A percentile compares a stretch with the other conserved stretches of the same genome.
These are phyloP conservation scores for Ceriops decandra DNA, from an alignment of 345 rosid species.

Conservation along the genomic window DNA sequence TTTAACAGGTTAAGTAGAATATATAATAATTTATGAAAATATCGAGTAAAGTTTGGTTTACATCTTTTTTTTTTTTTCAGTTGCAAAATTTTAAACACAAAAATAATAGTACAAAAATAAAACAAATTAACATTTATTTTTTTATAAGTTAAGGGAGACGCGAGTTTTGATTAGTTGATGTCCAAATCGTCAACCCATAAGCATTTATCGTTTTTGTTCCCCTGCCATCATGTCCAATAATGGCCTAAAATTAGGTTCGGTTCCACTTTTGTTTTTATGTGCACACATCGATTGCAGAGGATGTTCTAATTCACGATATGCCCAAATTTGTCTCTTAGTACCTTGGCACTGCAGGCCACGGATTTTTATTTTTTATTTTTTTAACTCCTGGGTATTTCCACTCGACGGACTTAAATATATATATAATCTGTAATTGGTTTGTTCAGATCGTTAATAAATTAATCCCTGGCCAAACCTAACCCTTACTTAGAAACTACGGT, in stretches of 20 bases:
- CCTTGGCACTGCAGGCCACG: constrained; percentile 44
- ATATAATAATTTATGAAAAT: no score
- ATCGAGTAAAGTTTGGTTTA: no score
- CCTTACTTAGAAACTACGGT: no score
- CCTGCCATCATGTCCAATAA: not conserved
- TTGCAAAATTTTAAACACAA: no score
- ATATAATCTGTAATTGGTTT: constrained; percentile 1
- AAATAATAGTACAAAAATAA: no score
- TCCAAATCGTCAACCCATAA: not conserved
- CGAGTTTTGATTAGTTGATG: constrained; percentile 21
- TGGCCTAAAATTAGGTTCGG: constrained; percentile 15
- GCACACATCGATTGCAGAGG: constrained; percentile 55
- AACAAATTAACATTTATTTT: no score
- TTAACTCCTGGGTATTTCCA: constrained; percentile 49
- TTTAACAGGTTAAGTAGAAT: no score
- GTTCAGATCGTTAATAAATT: not conserved
- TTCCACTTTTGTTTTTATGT: constrained; percentile 4
- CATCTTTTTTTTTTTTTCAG: no score
- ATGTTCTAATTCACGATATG: constrained; percentile 32
- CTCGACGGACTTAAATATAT: constrained; percentile 4
- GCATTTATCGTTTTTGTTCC: not conserved
- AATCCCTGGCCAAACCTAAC: not conserved
- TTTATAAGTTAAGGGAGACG: no score
- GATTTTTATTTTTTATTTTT: not conserved
- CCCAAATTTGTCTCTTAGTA: constrained; percentile 44